Evolutionary conservation across 1,284 basidiomycete genomes (phyloP), one percentile per base, ranked within the genome.

Genomic region (Boletus semigastroideus): DNA sequence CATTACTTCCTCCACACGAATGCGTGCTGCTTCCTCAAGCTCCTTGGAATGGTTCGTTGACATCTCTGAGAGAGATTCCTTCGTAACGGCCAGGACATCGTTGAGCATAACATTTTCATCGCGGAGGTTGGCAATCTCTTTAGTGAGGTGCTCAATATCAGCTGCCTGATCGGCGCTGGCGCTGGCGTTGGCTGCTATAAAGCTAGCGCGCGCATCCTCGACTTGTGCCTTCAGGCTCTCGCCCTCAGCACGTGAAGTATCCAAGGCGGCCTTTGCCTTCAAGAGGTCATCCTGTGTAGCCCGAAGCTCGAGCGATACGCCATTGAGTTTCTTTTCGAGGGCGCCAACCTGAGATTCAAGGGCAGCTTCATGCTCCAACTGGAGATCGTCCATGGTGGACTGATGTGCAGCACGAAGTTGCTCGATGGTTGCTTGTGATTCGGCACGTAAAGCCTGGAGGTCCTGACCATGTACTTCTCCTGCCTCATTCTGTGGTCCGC

Each of bases 281-380:
- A 76, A 65, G 36, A 92, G 81, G 63, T 92, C 90, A 54, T 92
- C 89, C 61, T 85, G 82, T 1, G 90, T 90, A 10, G 88, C 90
- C 64, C 86, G 89, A 44, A 92, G 78, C 61, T 92, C 87, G 36
- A 90, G 69, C 46, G 71, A 79, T 57, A 84, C 74, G 50, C 71
- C 79, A 47, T 72, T 74, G 48, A 90, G 77, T 63, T 82, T 78
- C 71, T 91, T 88, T 67, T 87, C 82, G 19, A 86, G 71, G 2
- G 67, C 68, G 55, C 78, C 77, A 38, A 80, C 73, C 60, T 87
- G 78, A 27, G 75, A 74, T 47, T 84, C 82, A 17, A 90, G 72
- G 7, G 68, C 58, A 19, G 77, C 75, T 43, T 79, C 73, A 56
- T 90, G 86, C 51, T 89, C 85, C 1, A 76, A 72, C 60, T 82